phyloP scores from a whole-genome alignment of 768 basidiomycete species.

The Polyporus arcularius region DNA sequence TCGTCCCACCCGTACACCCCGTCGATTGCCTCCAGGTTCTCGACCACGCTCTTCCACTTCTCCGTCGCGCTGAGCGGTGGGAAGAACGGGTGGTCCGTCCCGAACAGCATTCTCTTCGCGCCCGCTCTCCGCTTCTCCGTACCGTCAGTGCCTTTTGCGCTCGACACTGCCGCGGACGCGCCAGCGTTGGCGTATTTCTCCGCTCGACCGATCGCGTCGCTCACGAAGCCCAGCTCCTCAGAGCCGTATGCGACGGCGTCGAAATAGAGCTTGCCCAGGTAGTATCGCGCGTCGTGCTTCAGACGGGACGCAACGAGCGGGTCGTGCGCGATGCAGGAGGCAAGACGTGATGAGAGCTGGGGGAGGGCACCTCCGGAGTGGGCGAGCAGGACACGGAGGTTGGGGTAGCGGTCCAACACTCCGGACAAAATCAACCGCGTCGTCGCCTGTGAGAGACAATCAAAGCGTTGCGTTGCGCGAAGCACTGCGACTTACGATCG shows the following conservation, averaged over 20 bases:
- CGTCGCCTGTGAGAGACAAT: constrained; percentile 45
- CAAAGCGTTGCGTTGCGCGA: not conserved
- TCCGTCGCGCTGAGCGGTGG: constrained; percentile 69
- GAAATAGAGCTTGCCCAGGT: constrained; percentile 76
- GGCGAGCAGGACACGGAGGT: constrained; percentile 75
- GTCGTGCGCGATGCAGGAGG: constrained; percentile 85
- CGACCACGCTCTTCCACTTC: constrained; percentile 84
- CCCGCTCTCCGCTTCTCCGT: constrained; percentile 45
- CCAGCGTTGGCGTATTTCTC: constrained; percentile 37
- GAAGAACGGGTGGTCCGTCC: constrained; percentile 92
- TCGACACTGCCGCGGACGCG: constrained; percentile 15
- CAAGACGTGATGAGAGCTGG: constrained; percentile 79
- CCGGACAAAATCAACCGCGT: constrained; percentile 83
- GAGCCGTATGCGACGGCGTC: constrained; percentile 91
- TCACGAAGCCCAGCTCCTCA: constrained; percentile 81
- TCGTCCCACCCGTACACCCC: constrained; percentile 61
- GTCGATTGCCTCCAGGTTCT: constrained; percentile 81
- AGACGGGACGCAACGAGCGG: constrained; percentile 74
- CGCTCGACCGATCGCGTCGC: constrained; percentile 67
- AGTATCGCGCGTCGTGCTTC: constrained; percentile 81
- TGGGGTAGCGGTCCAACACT: constrained; percentile 76
- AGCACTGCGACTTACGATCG: constrained; percentile 55
- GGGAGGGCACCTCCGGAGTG: constrained; percentile 88
- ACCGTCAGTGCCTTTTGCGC: constrained; percentile 16
- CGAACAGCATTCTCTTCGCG: constrained; percentile 69